Evolutionary conservation across 129 eudicot species (phyloP).

Genomic region (Lactuca saligna): DNA sequence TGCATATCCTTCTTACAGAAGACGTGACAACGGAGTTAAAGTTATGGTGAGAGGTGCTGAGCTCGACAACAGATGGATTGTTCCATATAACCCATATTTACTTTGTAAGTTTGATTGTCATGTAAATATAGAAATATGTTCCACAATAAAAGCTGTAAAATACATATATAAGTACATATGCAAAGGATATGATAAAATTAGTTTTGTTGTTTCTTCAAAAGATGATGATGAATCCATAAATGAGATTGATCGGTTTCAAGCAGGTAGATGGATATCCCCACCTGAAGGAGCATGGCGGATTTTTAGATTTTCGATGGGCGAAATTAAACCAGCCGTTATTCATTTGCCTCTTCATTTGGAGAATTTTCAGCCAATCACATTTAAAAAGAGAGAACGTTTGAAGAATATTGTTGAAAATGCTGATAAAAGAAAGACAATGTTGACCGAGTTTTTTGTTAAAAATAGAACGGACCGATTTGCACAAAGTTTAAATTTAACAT

Average conservation of each 20-base stretch:
- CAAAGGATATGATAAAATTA: constrained; percentile 24
- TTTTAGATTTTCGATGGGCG: not conserved
- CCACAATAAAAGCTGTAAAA: constrained; percentile 9
- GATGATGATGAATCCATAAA: not conserved
- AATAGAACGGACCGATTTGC: too few relatives aligned
- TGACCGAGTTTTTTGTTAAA: too few relatives aligned
- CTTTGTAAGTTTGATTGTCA: constrained; percentile 7
- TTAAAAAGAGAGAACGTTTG: too few relatives aligned
- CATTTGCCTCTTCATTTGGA: too few relatives aligned
- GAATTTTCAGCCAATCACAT: too few relatives aligned
- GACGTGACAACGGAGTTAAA: not conserved
- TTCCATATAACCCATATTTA: constrained; percentile 18
- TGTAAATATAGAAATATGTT: constrained; percentile 31
- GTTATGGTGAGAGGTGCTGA: not conserved
- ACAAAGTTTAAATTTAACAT: too few relatives aligned
- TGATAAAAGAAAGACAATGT: too few relatives aligned
- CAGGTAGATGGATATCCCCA: not conserved
- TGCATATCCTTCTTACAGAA: constrained; percentile 25
- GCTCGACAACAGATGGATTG: constrained; percentile 31
- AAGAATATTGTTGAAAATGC: too few relatives aligned
- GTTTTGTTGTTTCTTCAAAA: too few relatives aligned
- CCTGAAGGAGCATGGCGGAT: not conserved
- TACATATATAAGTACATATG: constrained; percentile 26
- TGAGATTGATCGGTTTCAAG: not conserved
- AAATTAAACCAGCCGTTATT: not conserved